Base-by-base conservation (phyloP, 1,139 yeast species). In the Saccharomycopsis hybrid region DNA sequence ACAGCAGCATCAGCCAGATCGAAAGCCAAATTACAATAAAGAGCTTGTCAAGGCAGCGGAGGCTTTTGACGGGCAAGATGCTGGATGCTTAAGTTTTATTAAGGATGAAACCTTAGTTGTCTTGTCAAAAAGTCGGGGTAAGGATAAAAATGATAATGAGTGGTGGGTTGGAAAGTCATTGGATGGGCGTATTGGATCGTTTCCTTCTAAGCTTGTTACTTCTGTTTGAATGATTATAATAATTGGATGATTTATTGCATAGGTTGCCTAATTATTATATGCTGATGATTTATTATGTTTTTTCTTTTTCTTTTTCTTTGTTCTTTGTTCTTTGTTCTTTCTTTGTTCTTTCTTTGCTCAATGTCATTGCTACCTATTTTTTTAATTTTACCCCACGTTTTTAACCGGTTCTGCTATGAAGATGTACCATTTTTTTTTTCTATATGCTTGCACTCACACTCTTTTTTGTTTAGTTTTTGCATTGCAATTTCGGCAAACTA, bases 161-260 rank as follows among this genome's bases (percentile, higher is more conserved):
- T 46, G 42, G 48, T 45, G 51, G 52, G 25, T 47, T 18, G 54
- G 53, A 4, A 43, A 35, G 32, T 37, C 45, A 1, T 33, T 8
- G 8, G 54, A 52, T 42, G 54, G 54, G 5, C 30, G 54, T 33
- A 38, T 49, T 4, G 54, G 54, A 9, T 32, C 38, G 38, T 48
- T 52, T 29, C 53, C 54, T 2, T 29, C 24, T 24, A 33, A 32
- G 29, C 11, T 44, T 33, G 51, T 48, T 13, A 31, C 32, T n/a
- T 9, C 31, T 9, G 37, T 44, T 5, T 38, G 38, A 35, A 25
- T 39, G 42, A 9, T 8, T 33, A 33, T 7, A 18, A 18, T 18
- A 18, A 18, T 18, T 18, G 18, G 18, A 18, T 18, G 18, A 18
- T 18, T 18, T 18, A 18, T 18, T 18, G 18, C 18, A 18, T 18